Evolutionary conservation across 192 early-diverging fungal genomes (phyloP).

Genomic region (Globomyces pollinis-pini): DNA sequence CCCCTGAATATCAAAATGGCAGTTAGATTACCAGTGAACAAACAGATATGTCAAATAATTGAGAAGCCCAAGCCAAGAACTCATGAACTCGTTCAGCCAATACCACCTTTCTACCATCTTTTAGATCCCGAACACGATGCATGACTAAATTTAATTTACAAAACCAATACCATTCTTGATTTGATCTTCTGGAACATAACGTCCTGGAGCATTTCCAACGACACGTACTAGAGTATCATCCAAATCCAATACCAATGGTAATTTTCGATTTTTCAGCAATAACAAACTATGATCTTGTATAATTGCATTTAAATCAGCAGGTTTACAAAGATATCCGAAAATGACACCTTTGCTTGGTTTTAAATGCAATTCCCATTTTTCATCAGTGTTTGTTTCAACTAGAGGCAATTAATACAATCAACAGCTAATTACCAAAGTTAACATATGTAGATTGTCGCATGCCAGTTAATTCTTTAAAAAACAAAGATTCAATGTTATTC

Average conservation of each 20-base stretch:
- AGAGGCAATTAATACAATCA: conserved; percentile 1
- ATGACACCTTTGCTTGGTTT: conserved; percentile 55
- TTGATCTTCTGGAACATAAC: conserved; percentile 52
- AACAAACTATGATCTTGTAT: conserved; percentile 44
- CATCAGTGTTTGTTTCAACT: conserved; percentile 13
- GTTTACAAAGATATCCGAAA: conserved; percentile 58
- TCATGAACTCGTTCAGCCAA: conserved; percentile 58
- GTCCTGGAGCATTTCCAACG: conserved; percentile 49
- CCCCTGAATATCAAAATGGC: no score
- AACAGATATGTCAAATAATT: conserved; percentile 62
- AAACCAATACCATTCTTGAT: conserved; percentile 8
- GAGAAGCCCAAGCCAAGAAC: conserved; percentile 65
- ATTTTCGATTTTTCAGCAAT: conserved; percentile 37
- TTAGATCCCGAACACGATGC: conserved; percentile 47
- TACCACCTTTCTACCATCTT: conserved; percentile 58
- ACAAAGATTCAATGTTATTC: conserved; percentile 26
- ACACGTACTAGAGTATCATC: conserved; percentile 70
- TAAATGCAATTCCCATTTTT: conserved; percentile 62
- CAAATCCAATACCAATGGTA: conserved; percentile 69
- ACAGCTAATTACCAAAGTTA: conserved; percentile 1
- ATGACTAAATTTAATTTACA: conserved; percentile 40
- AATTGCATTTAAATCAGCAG: conserved; percentile 42
- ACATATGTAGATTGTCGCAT: conserved; percentile 45
- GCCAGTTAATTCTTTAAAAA: conserved; percentile 58
- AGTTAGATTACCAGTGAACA: no score